phyloP scores from a whole-genome alignment of 352 stramenopile species.

The Phytophthora crassamura region DNA sequence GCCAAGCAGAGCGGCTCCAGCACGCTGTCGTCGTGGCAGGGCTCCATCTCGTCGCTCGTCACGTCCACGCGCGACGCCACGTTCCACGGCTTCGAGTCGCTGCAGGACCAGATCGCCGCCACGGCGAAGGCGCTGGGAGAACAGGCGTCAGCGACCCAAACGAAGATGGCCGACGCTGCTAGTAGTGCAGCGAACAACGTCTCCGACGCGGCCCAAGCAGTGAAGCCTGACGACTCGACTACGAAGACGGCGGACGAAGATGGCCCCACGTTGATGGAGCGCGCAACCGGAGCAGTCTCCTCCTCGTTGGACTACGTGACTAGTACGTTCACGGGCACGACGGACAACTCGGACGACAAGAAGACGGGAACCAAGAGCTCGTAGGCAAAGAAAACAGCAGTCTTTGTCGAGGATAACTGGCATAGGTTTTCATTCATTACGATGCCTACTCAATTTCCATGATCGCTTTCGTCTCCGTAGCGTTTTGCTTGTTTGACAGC shows the following conservation, averaged over 20 bases:
- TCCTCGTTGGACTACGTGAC: conserved; percentile 30
- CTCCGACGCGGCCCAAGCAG: conserved; percentile 28
- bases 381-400: conserved; percentile 7
- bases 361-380: conserved; percentile 11
- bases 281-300: conserved; percentile 15
- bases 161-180: conserved; percentile 9
- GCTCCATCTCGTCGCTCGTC: conserved; percentile 40
- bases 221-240: conserved; percentile 20
- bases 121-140: conserved; percentile 34
- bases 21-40: conserved; percentile 24
- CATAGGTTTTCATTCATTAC: too few relatives aligned
- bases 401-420: too few relatives aligned
- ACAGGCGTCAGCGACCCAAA: conserved; percentile 17
- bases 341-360: conserved; percentile 4
- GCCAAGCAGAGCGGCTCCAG: conserved; percentile 36
- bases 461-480: too few relatives aligned
- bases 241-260: conserved; percentile 19
- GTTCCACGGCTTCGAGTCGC: conserved; percentile 43
- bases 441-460: too few relatives aligned
- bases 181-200: conserved; percentile 20
- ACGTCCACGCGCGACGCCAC: conserved; percentile 39
- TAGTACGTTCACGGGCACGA: conserved; percentile 12
- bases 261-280: conserved; percentile 37
- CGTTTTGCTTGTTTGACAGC: too few relatives aligned
- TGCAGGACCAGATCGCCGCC: conserved; percentile 43